phyloP scores from a whole-genome alignment of 768 basidiomycete species.

The Tulasnella sp. region DNA sequence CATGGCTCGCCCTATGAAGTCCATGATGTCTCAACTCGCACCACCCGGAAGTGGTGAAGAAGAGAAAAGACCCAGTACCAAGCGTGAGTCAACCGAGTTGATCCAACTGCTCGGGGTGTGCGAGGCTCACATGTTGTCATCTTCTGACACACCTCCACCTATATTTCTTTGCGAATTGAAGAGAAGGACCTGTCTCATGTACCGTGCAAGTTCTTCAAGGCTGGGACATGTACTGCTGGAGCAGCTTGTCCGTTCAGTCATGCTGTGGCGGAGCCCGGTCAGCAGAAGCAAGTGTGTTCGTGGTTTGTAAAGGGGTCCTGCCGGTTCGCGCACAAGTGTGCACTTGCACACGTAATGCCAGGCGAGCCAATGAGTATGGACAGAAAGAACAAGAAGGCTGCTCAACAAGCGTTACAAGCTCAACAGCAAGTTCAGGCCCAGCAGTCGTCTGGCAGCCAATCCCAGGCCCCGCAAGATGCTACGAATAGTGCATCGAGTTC shows the following conservation, averaged over 20 bases:
- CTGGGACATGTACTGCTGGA: conserved; percentile 88
- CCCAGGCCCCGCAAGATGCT: conserved; percentile 23
- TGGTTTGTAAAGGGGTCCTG: conserved; percentile 94
- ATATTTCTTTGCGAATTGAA: too few relatives aligned
- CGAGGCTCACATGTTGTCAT: neutral
- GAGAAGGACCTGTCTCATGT: conserved; percentile 90
- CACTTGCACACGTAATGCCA: conserved; percentile 85
- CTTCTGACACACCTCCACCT: neutral
- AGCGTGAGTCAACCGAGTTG: conserved; percentile 1
- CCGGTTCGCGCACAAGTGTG: conserved; percentile 72
- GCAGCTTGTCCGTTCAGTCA: conserved; percentile 95
- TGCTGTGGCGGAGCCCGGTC: conserved; percentile 52
- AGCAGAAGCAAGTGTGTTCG: conserved; percentile 67
- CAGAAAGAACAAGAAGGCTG: conserved; percentile 91
- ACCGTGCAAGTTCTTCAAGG: conserved; percentile 94
- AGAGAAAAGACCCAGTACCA: neutral
- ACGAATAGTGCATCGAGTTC: conserved; percentile 52
- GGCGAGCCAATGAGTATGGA: conserved; percentile 95
- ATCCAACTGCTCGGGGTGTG: neutral
- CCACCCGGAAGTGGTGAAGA: neutral
- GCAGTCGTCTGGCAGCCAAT: conserved; percentile 1
- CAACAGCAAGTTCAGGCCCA: conserved; percentile 6
- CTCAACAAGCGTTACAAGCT: conserved; percentile 35
- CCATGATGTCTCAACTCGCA: too few relatives aligned
- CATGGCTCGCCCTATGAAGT: too few relatives aligned